Percentiles rank a stretch among this genome's conserved stretches.
Conservation (phyloP, 495 filamentous ascomycete species). For the Neurospora sp. region DNA sequence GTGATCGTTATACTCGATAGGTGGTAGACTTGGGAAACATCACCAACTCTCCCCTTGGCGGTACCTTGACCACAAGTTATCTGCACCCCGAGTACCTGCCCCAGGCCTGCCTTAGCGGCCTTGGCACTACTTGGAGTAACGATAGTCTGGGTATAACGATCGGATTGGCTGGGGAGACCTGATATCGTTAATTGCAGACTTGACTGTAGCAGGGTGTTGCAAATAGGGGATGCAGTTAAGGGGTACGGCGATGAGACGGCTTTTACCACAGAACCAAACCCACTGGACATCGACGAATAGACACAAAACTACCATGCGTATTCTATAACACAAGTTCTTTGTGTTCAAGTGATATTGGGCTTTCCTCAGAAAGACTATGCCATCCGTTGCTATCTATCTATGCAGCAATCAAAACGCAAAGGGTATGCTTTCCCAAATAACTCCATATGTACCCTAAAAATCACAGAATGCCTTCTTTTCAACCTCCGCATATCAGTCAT, state of each 20-base stretch:
- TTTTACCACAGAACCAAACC: not conserved
- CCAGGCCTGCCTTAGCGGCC: too few species aligned
- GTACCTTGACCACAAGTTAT: too few species aligned
- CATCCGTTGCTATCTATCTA: not conserved
- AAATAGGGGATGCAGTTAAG: not conserved
- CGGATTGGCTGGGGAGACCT: too few species aligned
- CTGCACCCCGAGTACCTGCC: too few species aligned
- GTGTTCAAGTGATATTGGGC: not conserved
- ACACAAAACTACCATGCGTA: not conserved
- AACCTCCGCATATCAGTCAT: slow-evolving; percentile 8
- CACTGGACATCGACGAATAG: not conserved
- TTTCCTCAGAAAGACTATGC: not conserved
- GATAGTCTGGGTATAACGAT: too few species aligned
- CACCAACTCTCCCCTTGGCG: too few species aligned
- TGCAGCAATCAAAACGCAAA: not conserved
- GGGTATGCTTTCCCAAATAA: not conserved
- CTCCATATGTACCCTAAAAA: not conserved
- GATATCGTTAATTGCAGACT: too few species aligned
- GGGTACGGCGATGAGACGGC: not conserved
- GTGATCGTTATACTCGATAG: too few species aligned
- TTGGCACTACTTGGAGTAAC: too few species aligned
- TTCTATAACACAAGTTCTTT: not conserved
- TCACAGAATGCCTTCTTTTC: not conserved
- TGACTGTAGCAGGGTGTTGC: not conserved
- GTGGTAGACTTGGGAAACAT: too few species aligned